Conservation (phyloP, 805 yeast genomes). For the Lipomyces yamanashiensis region DNA sequence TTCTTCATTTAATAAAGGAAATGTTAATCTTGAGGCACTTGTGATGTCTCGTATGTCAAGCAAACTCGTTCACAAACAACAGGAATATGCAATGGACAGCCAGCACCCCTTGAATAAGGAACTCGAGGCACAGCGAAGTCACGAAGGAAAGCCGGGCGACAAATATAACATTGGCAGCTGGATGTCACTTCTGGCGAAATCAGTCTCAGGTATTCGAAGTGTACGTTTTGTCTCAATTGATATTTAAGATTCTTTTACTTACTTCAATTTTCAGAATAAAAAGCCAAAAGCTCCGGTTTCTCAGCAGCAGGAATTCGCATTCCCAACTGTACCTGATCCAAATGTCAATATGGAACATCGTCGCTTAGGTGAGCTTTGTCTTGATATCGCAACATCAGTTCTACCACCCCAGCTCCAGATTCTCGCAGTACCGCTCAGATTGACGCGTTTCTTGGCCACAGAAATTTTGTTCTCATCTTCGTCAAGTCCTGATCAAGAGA, state of each 20-base stretch:
- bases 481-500: background rate
- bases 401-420: conserved; percentile 8
- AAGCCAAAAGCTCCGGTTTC: background rate
- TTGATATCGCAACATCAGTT: background rate
- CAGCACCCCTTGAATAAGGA: conserved; percentile 4
- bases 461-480: background rate
- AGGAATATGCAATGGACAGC: background rate
- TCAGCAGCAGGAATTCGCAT: background rate
- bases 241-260: background rate
- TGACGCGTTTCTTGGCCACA: background rate
- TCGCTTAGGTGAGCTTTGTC: conserved; percentile 4
- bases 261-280: background rate
- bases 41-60: conserved; percentile 9
- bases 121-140: background rate
- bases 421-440: background rate
- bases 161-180: background rate
- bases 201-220: background rate
- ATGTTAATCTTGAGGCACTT: background rate
- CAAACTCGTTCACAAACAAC: background rate
- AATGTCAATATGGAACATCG: background rate
- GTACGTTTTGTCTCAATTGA: background rate
- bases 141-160: background rate
- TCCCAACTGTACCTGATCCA: background rate
- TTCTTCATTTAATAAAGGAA: too few relatives aligned
- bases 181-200: background rate